phyloP scores from a whole-genome alignment of 768 basidiomycete genomes.

The Daedaleopsis nitida region DNA sequence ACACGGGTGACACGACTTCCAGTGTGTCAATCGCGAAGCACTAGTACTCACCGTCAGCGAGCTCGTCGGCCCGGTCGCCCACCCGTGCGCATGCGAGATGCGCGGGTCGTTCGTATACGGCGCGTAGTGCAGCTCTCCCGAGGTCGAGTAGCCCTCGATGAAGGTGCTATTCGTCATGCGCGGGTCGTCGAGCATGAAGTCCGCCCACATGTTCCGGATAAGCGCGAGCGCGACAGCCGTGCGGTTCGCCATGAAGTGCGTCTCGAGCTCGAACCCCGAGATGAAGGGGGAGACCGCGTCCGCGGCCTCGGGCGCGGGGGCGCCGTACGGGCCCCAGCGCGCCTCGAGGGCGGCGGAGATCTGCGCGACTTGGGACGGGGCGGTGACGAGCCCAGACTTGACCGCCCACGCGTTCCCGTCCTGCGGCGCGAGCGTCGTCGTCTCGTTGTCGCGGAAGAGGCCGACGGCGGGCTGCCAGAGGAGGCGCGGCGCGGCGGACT shows the following conservation, averaged over 20 bases:
- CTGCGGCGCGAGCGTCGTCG: slow-evolving; percentile 22
- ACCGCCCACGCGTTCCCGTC: slow-evolving; percentile 22
- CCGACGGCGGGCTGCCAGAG: slow-evolving; percentile 19
- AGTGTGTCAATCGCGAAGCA: background rate
- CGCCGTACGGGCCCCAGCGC: slow-evolving; percentile 18
- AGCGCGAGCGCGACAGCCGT: slow-evolving; percentile 16
- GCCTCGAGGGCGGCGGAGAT: slow-evolving; percentile 14
- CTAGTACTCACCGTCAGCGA: slow-evolving; percentile 10
- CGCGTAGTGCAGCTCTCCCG: slow-evolving; percentile 19
- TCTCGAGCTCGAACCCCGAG: slow-evolving; percentile 21
- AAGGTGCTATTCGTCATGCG: slow-evolving; percentile 25
- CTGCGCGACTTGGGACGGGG: slow-evolving; percentile 2
- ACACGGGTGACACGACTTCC: too few relatives aligned
- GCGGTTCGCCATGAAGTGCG: slow-evolving; percentile 20
- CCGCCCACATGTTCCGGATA: slow-evolving; percentile 19
- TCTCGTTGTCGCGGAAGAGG: slow-evolving; percentile 22
- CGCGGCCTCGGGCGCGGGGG: slow-evolving; percentile 20
- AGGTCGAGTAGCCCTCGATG: slow-evolving; percentile 20
- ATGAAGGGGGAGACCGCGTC: slow-evolving; percentile 21
- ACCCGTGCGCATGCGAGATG: slow-evolving; percentile 21
- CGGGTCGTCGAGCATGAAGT: slow-evolving; percentile 23
- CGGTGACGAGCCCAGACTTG: slow-evolving; percentile 19
- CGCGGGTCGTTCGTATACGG: slow-evolving; percentile 19
- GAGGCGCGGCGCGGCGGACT: slow-evolving; percentile 12
- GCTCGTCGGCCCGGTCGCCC: slow-evolving; percentile 22